Evolutionary conservation across 192 early-diverging fungal genomes (phyloP).

Genomic region (Linnemannia exigua): DNA sequence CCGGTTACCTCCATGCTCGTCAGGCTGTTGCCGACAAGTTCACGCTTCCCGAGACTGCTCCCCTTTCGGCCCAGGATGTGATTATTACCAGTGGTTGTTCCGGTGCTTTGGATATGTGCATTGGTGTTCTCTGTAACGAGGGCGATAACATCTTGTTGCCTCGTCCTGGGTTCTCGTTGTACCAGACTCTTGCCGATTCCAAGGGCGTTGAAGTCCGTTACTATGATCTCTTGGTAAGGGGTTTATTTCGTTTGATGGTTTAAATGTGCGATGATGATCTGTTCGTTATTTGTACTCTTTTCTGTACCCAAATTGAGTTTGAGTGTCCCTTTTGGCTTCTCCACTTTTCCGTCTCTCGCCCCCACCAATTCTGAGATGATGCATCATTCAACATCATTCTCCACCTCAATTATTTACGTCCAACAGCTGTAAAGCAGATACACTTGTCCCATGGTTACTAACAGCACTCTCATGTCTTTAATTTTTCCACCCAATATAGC

Average conservation of each 20-base stretch:
- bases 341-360: not conserved
- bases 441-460: not conserved
- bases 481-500: slow-evolving; percentile 52
- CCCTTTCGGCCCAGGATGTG: slow-evolving; percentile 81
- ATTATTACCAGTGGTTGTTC: slow-evolving; percentile 87
- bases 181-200: slow-evolving; percentile 83
- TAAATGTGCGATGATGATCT: not conserved
- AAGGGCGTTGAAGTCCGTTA: slow-evolving; percentile 84
- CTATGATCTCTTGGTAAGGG: slow-evolving; percentile 80
- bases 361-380: not conserved
- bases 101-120: slow-evolving; percentile 80
- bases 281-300: not conserved
- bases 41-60: slow-evolving; percentile 76
- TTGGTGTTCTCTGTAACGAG: slow-evolving; percentile 79
- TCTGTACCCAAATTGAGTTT: slow-evolving; percentile 1
- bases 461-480: not conserved
- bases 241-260: slow-evolving; percentile 1
- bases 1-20: slow-evolving; percentile 76
- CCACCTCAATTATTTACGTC: not conserved
- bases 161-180: slow-evolving; percentile 88
- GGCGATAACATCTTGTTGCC: slow-evolving; percentile 92
- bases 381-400: too few species aligned
- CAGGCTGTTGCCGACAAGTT: slow-evolving; percentile 83
- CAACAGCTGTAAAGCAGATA: not conserved
- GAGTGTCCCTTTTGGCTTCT: too few species aligned